Percentiles rank a stretch among this genome's conserved stretches.
phyloP scores from a whole-genome alignment of 441 rosid genomes.

The Erodium moschatum region DNA sequence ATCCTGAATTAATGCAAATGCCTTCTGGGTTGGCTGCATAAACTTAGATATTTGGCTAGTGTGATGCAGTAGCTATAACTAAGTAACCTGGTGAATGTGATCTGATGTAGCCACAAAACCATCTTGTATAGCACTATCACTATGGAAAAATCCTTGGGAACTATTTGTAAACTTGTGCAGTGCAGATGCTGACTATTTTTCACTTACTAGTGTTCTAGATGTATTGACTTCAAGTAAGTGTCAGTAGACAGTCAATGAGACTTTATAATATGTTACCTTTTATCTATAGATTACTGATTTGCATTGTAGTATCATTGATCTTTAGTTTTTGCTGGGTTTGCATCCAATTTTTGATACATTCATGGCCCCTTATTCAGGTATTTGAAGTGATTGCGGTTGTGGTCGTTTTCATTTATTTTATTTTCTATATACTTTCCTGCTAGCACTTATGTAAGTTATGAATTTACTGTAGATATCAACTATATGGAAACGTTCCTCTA shows the following conservation, averaged over 20 bases:
- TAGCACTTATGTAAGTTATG: constrained; percentile 7
- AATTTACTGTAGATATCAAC: constrained; percentile 51
- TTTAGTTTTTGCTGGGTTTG: not conserved
- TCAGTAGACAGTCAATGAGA: not conserved
- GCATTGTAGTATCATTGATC: not conserved
- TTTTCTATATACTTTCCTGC: constrained; percentile 1
- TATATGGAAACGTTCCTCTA: constrained; percentile 78
- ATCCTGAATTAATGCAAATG: not conserved
- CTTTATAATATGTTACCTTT: not conserved
- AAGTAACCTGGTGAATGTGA: not conserved
- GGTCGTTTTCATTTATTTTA: not conserved
- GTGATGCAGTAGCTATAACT: no score
- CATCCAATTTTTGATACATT: not conserved
- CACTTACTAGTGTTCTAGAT: not conserved
- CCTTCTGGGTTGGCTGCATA: not conserved
- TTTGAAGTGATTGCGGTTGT: not conserved
- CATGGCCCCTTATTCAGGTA: not conserved
- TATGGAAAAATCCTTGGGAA: not conserved
- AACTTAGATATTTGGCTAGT: not conserved
- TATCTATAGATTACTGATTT: not conserved
- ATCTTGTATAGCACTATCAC: not conserved
- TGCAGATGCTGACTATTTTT: not conserved
- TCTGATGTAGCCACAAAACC: not conserved
- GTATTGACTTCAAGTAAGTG: not conserved
- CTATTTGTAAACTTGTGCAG: not conserved